Base-by-base conservation (phyloP, 805 yeast species). In the Crinitomyces ghanaensis region DNA sequence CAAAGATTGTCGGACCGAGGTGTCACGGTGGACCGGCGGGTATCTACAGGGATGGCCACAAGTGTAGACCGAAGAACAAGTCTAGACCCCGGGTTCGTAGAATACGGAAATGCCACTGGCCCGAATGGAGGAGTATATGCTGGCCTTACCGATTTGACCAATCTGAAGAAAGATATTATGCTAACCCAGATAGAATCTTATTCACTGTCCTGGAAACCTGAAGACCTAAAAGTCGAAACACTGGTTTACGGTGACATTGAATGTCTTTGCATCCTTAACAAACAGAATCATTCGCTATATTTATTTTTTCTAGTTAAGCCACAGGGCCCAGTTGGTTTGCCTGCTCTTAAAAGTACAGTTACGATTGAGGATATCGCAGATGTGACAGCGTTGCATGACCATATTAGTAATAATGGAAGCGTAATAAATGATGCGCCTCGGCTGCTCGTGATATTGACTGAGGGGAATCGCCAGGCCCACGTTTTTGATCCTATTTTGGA, bases 111-210 rank as follows among this genome's bases (percentile, higher is more conserved):
- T 11, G 9, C 30, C 24, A 21, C 24, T 21, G 24, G 11, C 9
- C n/a, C 24, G 11, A n/a, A 9, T n/a, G 24, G n/a, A 21, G 24
- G 11, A n/a, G 24, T 21, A 21, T 21, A 30, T 16, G 29, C 28
- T 35, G 31, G 31, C 36, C 13, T 24, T 13, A 18, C 30, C 3
- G 18, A 59, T 16, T 21, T 14, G 4, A 42, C 28, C 12, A 12
- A 51, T 4, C 51, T 71, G 15, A 58, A 73, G 25, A 81, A 78
- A 44, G 93, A 83, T 50, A 66, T 77, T 46, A 74, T 77, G n/a
- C 57, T 82, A 39, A 72, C 36, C 20, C 12, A 27, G 16, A 28
- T 33, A 15, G 17, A 21, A 19, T 25, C 32, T n/a, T 18, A 16
- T 16, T n/a, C n/a, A n/a, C n/a, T n/a, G n/a, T n/a, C n/a, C n/a